Evolutionary conservation across 106 monocot species (phyloP), one percentile per base, ranked within the genome.

Genomic region (Vanilla planifolia): DNA sequence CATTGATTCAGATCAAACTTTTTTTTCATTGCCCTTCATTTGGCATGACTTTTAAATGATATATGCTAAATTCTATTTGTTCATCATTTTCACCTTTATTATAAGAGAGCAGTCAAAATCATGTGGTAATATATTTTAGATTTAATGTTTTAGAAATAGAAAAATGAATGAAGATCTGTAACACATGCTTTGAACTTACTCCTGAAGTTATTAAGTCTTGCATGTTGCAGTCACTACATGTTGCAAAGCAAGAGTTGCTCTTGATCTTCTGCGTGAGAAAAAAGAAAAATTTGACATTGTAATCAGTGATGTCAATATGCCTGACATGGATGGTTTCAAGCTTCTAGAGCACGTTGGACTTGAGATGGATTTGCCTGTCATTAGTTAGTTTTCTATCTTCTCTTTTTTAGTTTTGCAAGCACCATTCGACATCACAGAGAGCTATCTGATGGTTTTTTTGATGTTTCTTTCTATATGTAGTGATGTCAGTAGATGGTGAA

Each of bases 401-500:
- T 25, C 48, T 48, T 24, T 21, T 11, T 50, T 50, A 4, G 0
- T 26, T 24, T 10, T 10, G 10, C 39, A 40, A 40, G 13, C 7
- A 40, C 40, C 4, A 40, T 1, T n/a, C 10, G 7, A 37, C 37
- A 37, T 37, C n/a, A n/a, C n/a, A n/a, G n/a, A n/a, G n/a, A n/a
- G n/a, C n/a, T n/a, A n/a, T n/a, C n/a, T n/a, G n/a, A 5, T 37
- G 10, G 10, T 37, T 5, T 10, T 37, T 37, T 5, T 37, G 11
- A 51, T 51, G 5, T 17, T 19, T 29, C 52, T 28, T 7, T 29
- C 39, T 64, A 9, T 55, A 5, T 80, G 65, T 79, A 93, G 93
- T 93, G 93, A 93, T 93, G 93, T 93, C 93, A 30, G 89, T 93
- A 15, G 93, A 93, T 71, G 93, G 93, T 32, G 93, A 93, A 51